Evolutionary conservation across 768 basidiomycete species (phyloP).

Genomic region (Rubroboletus pulcherrimus): DNA sequence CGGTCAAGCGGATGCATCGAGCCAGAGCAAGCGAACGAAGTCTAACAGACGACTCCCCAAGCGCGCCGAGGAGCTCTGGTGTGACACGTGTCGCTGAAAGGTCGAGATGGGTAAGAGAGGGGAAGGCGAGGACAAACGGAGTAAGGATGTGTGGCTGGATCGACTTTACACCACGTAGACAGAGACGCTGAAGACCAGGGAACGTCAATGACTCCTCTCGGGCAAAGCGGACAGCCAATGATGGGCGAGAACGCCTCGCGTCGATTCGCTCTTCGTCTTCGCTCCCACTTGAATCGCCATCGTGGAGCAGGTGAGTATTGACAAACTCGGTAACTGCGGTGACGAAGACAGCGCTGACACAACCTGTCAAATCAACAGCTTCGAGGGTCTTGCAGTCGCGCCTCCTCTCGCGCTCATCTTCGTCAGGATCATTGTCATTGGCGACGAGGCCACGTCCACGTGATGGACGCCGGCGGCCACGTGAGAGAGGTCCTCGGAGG

Average conservation of each 20-base stretch:
- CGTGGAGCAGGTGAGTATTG: slow-evolving; percentile 51
- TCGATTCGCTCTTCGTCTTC: slow-evolving; percentile 36
- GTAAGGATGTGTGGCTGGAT: slow-evolving; percentile 64
- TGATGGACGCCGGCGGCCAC: slow-evolving; percentile 62
- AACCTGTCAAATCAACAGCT: slow-evolving; percentile 92
- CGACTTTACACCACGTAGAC: slow-evolving; percentile 79
- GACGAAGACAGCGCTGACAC: slow-evolving; percentile 88
- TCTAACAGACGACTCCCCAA: slow-evolving; percentile 65
- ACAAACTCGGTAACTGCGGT: slow-evolving; percentile 84
- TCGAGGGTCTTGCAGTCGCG: slow-evolving; percentile 74
- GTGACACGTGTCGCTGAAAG: slow-evolving; percentile 84
- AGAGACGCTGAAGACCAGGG: slow-evolving; percentile 71
- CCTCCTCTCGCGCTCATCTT: slow-evolving; percentile 72
- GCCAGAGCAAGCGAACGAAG: slow-evolving; percentile 80
- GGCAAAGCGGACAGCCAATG: slow-evolving; percentile 30
- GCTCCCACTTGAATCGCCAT: slow-evolving; percentile 43
- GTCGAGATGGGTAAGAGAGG: slow-evolving; percentile 85
- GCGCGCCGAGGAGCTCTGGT: slow-evolving; percentile 65
- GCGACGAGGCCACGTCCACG: slow-evolving; percentile 55
- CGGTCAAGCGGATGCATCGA: slow-evolving; percentile 80
- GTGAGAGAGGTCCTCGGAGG: slow-evolving; percentile 74
- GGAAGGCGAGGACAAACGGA: slow-evolving; percentile 77
- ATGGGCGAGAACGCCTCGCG: slow-evolving; percentile 31
- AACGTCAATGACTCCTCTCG: slow-evolving; percentile 55
- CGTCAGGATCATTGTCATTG: slow-evolving; percentile 60